phyloP scores from a whole-genome alignment of 257 asterid genomes.

The Vinca minor region DNA sequence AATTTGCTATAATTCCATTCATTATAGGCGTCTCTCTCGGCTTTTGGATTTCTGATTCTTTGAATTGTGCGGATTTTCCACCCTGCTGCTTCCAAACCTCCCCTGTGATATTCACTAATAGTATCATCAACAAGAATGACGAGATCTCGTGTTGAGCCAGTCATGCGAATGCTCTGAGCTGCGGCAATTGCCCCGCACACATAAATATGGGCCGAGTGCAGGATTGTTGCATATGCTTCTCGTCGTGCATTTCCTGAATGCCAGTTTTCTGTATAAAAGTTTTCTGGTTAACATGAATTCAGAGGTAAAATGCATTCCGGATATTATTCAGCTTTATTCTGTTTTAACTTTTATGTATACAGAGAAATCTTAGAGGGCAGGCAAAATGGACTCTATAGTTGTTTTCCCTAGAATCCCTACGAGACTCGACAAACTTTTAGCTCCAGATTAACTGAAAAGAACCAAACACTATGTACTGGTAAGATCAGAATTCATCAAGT shows the following conservation, averaged over 20 bases:
- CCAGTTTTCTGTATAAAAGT: conserved; percentile 24
- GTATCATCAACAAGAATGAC: conserved; percentile 79
- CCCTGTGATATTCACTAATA: conserved; percentile 55
- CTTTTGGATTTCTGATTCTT: conserved; percentile 73
- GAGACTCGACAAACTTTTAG: no score
- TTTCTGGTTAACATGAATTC: background rate
- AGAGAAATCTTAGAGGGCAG: no score
- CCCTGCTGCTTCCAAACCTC: conserved; percentile 73
- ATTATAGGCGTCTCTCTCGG: conserved; percentile 84
- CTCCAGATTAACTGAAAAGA: no score
- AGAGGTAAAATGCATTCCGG: conserved; percentile 6
- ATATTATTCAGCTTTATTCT: background rate
- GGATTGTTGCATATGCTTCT: conserved; percentile 84
- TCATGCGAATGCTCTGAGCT: conserved; percentile 81
- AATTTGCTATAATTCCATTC: conserved; percentile 98
- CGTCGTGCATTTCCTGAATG: conserved; percentile 39
- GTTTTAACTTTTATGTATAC: no score
- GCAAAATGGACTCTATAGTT: no score
- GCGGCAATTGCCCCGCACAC: conserved; percentile 95
- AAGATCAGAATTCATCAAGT: no score
- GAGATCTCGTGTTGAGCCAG: conserved; percentile 76
- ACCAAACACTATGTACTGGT: no score
- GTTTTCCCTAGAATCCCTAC: no score
- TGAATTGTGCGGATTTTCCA: conserved; percentile 68
- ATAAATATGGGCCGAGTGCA: conserved; percentile 76